Percentiles rank a stretch among this genome's conserved stretches.
These are phyloP conservation scores for Xylariaceae sp. DNA, from an alignment of 2,329 filamentous ascomycete species.

Conservation along the genomic window DNA sequence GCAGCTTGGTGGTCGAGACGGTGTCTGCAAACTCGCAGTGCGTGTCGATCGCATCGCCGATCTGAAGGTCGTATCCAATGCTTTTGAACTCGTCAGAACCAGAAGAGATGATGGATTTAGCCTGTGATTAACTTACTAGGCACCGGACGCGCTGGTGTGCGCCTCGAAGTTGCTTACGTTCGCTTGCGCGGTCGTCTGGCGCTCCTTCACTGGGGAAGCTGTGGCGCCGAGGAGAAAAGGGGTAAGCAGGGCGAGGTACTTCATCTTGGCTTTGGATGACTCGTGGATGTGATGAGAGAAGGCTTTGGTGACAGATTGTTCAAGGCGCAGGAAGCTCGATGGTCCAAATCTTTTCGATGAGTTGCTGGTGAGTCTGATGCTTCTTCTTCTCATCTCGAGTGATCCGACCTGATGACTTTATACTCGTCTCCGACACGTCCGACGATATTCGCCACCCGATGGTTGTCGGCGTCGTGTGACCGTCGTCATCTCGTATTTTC, in stretches of 20 bases:
- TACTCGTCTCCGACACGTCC: too few species aligned
- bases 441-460: too few species aligned
- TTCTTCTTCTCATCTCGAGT: neutral
- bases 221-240: conserved; percentile 23
- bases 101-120: neutral
- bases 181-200: conserved; percentile 14
- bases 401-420: neutral
- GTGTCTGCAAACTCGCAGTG: conserved; percentile 23
- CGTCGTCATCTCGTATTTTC: neutral
- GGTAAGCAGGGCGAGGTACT: conserved; percentile 19
- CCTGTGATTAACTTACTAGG: conserved; percentile 19
- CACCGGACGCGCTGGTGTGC: conserved; percentile 18
- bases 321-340: neutral
- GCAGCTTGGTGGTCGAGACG: conserved; percentile 20
- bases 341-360: neutral
- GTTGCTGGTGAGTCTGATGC: neutral
- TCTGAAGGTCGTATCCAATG: conserved; percentile 21
- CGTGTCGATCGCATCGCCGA: conserved; percentile 14
- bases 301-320: neutral
- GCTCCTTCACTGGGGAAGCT: conserved; percentile 18
- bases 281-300: neutral
- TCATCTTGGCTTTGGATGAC: conserved; percentile 17
- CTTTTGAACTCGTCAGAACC: conserved; percentile 6
- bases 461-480: neutral
- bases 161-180: conserved; percentile 23